Percentiles rank a stretch among this genome's conserved stretches.
Evolutionary conservation across 768 basidiomycete species (phyloP).

Genomic region (Suillus clintonianus): DNA sequence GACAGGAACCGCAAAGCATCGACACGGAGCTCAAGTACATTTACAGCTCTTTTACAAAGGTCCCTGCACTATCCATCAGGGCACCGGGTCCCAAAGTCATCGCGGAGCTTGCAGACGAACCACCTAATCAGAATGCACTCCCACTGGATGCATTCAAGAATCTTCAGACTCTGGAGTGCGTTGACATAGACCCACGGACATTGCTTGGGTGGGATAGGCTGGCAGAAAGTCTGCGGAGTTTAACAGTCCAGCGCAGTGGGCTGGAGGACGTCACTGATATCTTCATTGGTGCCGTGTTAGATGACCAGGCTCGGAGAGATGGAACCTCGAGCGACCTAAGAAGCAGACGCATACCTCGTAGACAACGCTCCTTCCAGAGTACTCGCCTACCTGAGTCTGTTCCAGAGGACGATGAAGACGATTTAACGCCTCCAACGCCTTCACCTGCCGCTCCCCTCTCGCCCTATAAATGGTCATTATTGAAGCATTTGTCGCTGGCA

Average conservation of each 20-base stretch:
- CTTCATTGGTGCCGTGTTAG: slow-evolving; percentile 74
- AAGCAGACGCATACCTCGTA: slow-evolving; percentile 44
- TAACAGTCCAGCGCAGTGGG: slow-evolving; percentile 80
- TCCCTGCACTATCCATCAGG: slow-evolving; percentile 74
- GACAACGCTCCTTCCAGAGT: slow-evolving; percentile 48
- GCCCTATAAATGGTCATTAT: slow-evolving; percentile 69
- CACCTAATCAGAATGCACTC: slow-evolving; percentile 71
- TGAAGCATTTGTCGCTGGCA: slow-evolving; percentile 74
- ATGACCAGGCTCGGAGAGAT: slow-evolving; percentile 68
- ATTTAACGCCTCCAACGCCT: slow-evolving; percentile 9
- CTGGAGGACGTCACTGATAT: slow-evolving; percentile 79
- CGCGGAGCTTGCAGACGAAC: slow-evolving; percentile 65
- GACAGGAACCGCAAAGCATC: slow-evolving; percentile 55
- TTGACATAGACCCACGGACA: slow-evolving; percentile 80
- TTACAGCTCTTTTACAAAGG: slow-evolving; percentile 87
- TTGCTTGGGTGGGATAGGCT: slow-evolving; percentile 84
- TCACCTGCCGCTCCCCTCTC: slow-evolving; percentile 46
- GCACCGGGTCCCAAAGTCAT: slow-evolving; percentile 68
- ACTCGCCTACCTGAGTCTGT: slow-evolving; percentile 60
- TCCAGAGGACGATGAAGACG: slow-evolving; percentile 49
- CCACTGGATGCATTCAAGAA: slow-evolving; percentile 88
- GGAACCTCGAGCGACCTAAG: slow-evolving; percentile 52
- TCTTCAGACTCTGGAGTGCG: slow-evolving; percentile 70
- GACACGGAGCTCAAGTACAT: slow-evolving; percentile 82
- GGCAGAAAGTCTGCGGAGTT: slow-evolving; percentile 65